Base-by-base conservation (phyloP, 495 filamentous ascomycete species). In the Ramalina intermedia region DNA sequence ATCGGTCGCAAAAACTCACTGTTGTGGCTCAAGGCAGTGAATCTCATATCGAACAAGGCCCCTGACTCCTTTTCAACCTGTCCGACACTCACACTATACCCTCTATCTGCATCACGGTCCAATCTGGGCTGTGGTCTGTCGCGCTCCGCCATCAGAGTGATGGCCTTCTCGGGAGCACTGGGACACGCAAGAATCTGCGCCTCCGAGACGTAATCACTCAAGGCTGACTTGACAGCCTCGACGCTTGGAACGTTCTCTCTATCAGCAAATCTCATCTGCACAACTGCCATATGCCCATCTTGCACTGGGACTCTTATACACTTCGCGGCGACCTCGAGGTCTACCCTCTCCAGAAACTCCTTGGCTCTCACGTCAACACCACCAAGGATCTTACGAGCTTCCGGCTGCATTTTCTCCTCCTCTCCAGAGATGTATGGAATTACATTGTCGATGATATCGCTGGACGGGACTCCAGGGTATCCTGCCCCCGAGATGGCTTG, bases 371-470 rank as follows among this genome's bases (percentile, higher is more conserved):
- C 58, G 56, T 82, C 84, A 57, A 90, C 58, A 41, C 59, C 60
- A 36, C 86, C 85, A 11, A 90, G 73, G 54, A 93, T 93, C 74
- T 93, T 91, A 42, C 81, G 79, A 3, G 86, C 84, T 61, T 93
- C 85, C 42, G 79, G 81, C 67, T 87, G 80, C 13, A 93, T 74
- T 69, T 90, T 93, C 64, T 88, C 86, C 58, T 93, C 86, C 66
- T 93, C 85, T 42, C 85, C 85, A n/a, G 75, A 73, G 58, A 93
- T 93, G 62, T 72, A 89, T 3, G 86, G 86, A 46, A 93, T 83
- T 3, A 90, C 80, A 58, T 91, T 93, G 63, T 93, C 86, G 49
- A 90, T 58, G 16, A 80, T 74, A 42, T 80, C 76, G 71, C 79
- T 59, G 62, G 78, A 81, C 60, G 81, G 80, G 23, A 90, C 85